Conservation (phyloP, 805 yeast genomes). For the Metschnikowia borealis region DNA sequence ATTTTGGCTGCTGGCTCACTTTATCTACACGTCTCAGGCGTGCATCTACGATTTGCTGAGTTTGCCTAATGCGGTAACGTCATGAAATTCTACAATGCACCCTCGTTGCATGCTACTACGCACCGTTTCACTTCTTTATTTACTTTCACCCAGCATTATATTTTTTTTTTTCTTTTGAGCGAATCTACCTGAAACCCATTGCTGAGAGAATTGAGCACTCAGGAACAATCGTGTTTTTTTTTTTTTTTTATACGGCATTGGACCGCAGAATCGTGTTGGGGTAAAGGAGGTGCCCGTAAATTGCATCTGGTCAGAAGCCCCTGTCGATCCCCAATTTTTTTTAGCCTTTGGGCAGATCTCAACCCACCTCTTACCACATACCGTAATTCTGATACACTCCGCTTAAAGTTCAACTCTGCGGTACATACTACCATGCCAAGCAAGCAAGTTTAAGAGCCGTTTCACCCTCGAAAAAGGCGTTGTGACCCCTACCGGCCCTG, state of each 20-base stretch:
- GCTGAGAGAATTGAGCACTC: too few species aligned
- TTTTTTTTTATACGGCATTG: too few species aligned
- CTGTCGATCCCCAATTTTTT: not conserved
- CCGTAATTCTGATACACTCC: not conserved
- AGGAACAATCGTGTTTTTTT: too few species aligned
- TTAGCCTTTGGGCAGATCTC: not conserved
- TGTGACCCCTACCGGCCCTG: not conserved
- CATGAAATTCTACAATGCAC: constrained; percentile 1
- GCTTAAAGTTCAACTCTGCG: not conserved
- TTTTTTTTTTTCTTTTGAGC: too few species aligned
- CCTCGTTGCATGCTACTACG: not conserved
- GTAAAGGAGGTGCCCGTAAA: not conserved
- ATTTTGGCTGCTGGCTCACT: not conserved
- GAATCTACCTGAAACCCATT: too few species aligned
- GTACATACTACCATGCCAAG: not conserved
- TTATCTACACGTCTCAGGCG: not conserved
- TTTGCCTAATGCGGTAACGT: constrained; percentile 5
- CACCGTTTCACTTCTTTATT: not conserved
- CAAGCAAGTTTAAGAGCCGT: not conserved
- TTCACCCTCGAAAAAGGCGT: not conserved
- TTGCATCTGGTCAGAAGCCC: not conserved
- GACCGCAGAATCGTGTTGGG: too few species aligned
- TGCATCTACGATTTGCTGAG: not conserved
- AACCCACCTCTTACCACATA: not conserved
- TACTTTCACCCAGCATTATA: not conserved